phyloP scores from a whole-genome alignment of 2,329 filamentous ascomycete genomes.

The Colletotrichum coccodes region DNA sequence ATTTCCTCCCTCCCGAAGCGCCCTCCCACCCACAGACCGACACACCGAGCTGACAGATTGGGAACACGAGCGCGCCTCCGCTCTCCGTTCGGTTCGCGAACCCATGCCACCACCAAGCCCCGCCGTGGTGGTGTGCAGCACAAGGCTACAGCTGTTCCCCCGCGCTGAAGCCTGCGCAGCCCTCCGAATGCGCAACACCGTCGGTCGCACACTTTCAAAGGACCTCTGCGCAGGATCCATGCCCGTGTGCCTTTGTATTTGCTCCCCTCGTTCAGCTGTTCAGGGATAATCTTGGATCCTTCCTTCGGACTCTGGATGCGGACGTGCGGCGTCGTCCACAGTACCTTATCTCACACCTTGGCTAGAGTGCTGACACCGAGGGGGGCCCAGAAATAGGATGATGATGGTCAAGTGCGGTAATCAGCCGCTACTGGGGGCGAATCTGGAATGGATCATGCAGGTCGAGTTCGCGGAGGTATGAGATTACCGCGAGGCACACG shows the following conservation, averaged over 20 bases:
- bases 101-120: background rate
- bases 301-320: background rate
- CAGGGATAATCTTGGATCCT: background rate
- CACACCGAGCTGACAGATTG: background rate
- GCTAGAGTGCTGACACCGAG: slow-evolving; percentile 26
- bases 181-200: slow-evolving; percentile 1
- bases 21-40: background rate
- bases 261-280: background rate
- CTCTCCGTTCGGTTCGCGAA: background rate
- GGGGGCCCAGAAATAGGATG: background rate
- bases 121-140: slow-evolving; percentile 20
- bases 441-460: no score
- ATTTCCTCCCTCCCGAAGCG: background rate
- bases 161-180: background rate
- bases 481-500: background rate
- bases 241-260: background rate
- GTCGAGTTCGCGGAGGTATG: background rate
- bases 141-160: slow-evolving; percentile 13
- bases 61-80: background rate
- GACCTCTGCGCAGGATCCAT: background rate
- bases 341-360: slow-evolving; percentile 7
- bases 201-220: background rate
- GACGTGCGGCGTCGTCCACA: background rate
- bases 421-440: no score
- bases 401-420: background rate